Evolutionary conservation across 2,329 filamentous ascomycete species (phyloP).

Genomic region (Phaeosphaeriaceae sp.): DNA sequence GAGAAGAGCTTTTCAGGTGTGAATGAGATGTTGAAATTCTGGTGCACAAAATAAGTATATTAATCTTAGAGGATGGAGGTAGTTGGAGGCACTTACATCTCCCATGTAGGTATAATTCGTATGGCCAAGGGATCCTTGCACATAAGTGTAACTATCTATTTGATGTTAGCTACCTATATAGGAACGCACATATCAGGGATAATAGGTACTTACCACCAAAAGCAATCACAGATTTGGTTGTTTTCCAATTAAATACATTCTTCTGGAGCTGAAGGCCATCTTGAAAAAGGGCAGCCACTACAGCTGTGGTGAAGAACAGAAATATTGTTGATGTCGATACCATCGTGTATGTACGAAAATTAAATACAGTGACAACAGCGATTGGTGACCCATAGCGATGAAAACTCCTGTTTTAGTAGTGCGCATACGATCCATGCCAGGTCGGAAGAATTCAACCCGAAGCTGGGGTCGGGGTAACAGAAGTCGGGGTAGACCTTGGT

Average conservation of each 20-base stretch:
- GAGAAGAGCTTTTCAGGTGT: constrained; percentile 53
- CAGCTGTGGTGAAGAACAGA: constrained; percentile 3
- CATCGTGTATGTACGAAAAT: too few species aligned
- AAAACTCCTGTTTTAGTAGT: too few species aligned
- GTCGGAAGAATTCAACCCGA: neutral
- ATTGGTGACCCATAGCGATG: too few species aligned
- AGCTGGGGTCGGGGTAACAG: constrained; percentile 4
- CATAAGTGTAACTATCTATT: constrained; percentile 58
- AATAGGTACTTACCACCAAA: constrained; percentile 45
- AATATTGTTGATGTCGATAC: neutral
- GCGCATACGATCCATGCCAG: too few species aligned
- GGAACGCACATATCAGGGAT: neutral
- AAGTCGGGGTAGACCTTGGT: neutral
- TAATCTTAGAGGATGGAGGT: too few species aligned
- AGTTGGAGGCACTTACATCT: constrained; percentile 39
- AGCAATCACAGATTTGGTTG: constrained; percentile 44
- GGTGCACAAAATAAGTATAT: neutral
- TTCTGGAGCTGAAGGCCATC: neutral
- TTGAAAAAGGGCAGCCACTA: constrained; percentile 2
- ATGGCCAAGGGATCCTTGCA: constrained; percentile 60
- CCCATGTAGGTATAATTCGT: constrained; percentile 63
- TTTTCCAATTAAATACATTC: constrained; percentile 22
- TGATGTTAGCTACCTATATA: neutral
- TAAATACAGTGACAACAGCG: too few species aligned
- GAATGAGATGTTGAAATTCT: constrained; percentile 53